phyloP scores from a whole-genome alignment of 805 yeast species.

The Yarrowia phangngaensis region DNA sequence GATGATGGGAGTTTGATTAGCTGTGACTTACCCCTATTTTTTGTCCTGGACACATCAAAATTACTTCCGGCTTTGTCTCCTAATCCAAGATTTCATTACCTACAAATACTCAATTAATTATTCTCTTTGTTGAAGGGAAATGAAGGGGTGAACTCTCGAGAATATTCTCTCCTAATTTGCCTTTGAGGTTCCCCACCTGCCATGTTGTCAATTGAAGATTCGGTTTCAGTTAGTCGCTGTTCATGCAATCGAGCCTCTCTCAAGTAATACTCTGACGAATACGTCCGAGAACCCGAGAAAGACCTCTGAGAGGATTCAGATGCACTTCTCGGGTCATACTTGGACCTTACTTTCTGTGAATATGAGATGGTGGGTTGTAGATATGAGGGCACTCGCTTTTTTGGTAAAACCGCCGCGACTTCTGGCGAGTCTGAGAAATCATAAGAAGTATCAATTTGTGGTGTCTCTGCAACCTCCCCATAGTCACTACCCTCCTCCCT shows the following conservation, averaged over 20 bases:
- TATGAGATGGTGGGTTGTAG: conserved; percentile 22
- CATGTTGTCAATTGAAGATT: background rate
- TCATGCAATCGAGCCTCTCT: conserved; percentile 14
- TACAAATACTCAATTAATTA: background rate
- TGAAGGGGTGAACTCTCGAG: conserved; percentile 16
- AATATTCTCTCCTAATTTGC: conserved; percentile 2
- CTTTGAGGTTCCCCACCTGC: background rate
- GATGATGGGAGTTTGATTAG: too few relatives aligned
- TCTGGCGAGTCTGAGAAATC: conserved; percentile 14
- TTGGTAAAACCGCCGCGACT: conserved; percentile 1
- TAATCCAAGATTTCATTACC: too few relatives aligned
- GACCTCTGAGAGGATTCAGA: conserved; percentile 23
- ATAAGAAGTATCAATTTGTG: conserved; percentile 9
- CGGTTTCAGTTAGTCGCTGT: conserved; percentile 13
- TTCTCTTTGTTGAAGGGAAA: conserved; percentile 15
- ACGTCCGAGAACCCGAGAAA: conserved; percentile 7
- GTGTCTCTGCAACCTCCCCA: background rate
- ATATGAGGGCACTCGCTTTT: conserved; percentile 22
- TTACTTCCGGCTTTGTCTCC: too few relatives aligned
- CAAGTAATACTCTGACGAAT: conserved; percentile 13
- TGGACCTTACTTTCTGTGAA: conserved; percentile 15
- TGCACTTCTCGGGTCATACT: conserved; percentile 8
- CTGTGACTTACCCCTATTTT: too few relatives aligned
- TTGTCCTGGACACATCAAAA: too few relatives aligned
- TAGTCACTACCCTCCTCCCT: background rate